Base-by-base conservation (phyloP, 768 basidiomycete genomes). In the Psilocybe sp. region DNA sequence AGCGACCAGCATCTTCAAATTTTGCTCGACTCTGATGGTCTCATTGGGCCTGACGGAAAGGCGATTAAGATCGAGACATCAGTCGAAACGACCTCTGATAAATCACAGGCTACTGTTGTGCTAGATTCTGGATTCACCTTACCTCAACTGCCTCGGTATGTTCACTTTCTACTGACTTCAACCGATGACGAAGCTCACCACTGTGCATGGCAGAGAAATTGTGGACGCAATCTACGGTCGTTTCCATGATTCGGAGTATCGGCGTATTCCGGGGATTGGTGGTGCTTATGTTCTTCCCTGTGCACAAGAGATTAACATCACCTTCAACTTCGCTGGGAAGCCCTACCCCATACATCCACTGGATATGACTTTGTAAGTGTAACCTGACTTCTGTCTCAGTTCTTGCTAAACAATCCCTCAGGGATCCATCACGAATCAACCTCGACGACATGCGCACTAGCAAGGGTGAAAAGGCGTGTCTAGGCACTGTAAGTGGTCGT, bases 101-200 rank as follows among this genome's bases (percentile, higher is more conserved):
- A 64, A 9, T 67, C 68, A 13, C 81, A 81, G 54, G 67, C 80
- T 7, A 84, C 83, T 1, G 78, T 78, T 4, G 71, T 89, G 3
- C 68, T 89, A 28, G 88, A 90, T 60, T 82, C 84, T 4, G 87
- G 88, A 0, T 88, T 85, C 62, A 75, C 84, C 0, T 68, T 87
- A 2, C 77, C 84, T 11, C 86, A 87, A 60, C 73, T 87, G 35
- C 73, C 82, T 44, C 55, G 68, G 79, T 80, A 61, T 40, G 70
- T 61, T 2, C 15, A 40, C 9, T 7, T 14, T 34, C 19, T 7
- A 13, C 39, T 15, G 32, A 23, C 15, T 38, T 19, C 19, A 9
- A 14, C 31, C 36, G 2, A 18, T 37, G 13, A n/a, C 19, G 7
- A 4, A 10, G 39, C 42, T 15, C 46, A 43, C 51, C 36, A 49